These are phyloP conservation scores for Chlorella sp. DNA, from an alignment of 139 green algal genomes.

Conservation along the genomic window DNA sequence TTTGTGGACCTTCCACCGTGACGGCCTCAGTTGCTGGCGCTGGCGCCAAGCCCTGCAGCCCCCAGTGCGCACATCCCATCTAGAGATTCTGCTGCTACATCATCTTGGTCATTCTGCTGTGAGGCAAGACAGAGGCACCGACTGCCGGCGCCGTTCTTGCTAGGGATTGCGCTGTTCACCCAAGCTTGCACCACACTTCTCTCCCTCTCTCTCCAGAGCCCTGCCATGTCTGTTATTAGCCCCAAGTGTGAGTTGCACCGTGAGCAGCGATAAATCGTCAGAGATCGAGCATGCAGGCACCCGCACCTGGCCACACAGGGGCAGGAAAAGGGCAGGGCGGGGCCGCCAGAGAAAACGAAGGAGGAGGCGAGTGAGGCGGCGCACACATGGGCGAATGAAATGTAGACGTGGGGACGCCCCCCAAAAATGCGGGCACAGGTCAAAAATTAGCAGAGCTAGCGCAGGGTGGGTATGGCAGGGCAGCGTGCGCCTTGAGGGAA, in stretches of 20 bases:
- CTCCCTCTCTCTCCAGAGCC: no score
- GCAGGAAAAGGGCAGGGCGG: background rate
- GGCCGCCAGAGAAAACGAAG: no score
- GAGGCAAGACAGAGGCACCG: no score
- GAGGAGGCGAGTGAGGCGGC: background rate
- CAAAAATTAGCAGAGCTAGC: constrained; percentile 1
- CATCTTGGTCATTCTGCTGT: no score
- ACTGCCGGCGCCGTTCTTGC: no score
- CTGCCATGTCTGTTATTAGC: background rate
- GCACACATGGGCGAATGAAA: background rate
- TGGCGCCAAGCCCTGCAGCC: no score
- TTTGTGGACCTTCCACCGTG: no score
- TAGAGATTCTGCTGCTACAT: no score
- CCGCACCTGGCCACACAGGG: background rate
- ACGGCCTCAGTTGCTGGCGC: no score
- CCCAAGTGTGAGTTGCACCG: background rate
- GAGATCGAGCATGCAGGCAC: background rate
- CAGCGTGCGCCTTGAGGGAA: background rate
- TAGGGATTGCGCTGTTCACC: no score
- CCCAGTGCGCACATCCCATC: no score
- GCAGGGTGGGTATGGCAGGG: background rate
- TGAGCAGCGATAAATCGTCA: background rate
- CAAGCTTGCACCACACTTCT: no score
- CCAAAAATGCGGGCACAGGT: constrained; percentile 14
- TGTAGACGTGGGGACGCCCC: background rate